phyloP scores from a whole-genome alignment of 345 rosid species.

The Noccaea caerulescens region DNA sequence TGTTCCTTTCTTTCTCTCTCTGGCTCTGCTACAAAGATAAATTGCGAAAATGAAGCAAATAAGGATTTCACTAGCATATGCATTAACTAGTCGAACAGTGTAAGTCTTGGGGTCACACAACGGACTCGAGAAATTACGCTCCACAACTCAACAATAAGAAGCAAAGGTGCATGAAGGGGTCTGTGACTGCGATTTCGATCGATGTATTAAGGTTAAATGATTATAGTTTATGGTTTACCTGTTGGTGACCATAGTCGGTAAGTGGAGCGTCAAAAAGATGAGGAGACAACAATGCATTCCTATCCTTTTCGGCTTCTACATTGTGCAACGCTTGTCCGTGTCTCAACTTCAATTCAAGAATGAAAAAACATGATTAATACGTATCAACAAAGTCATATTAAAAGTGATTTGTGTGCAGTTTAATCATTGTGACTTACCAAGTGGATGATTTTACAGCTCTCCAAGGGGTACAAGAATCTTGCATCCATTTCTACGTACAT shows the following conservation, averaged over 20 bases:
- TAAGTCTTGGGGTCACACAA: not conserved
- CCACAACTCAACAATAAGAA: not conserved
- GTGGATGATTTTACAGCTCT: constrained; percentile 58
- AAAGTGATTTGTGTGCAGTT: not conserved
- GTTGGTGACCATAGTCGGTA: constrained; percentile 60
- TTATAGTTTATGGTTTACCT: constrained; percentile 44
- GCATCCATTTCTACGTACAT: constrained; percentile 42
- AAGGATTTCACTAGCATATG: constrained; percentile 8
- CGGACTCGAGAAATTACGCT: not conserved
- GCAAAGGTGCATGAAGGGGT: not conserved
- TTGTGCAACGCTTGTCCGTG: constrained; percentile 78
- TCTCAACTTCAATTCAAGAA: constrained; percentile 54
- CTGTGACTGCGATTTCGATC: not conserved
- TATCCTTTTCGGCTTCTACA: constrained; percentile 55
- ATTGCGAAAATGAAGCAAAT: not conserved
- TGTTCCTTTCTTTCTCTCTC: not conserved
- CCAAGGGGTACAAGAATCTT: constrained; percentile 50
- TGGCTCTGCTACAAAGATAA: not conserved
- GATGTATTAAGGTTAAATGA: not conserved
- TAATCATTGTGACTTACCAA: constrained; percentile 45
- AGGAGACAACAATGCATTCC: constrained; percentile 49
- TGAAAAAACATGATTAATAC: not conserved
- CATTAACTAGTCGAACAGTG: not conserved
- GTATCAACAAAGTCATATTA: not conserved
- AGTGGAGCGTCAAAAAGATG: constrained; percentile 67